phyloP scores from a whole-genome alignment of 192 early-diverging fungal genomes.

The Glomus cerebriforme region DNA sequence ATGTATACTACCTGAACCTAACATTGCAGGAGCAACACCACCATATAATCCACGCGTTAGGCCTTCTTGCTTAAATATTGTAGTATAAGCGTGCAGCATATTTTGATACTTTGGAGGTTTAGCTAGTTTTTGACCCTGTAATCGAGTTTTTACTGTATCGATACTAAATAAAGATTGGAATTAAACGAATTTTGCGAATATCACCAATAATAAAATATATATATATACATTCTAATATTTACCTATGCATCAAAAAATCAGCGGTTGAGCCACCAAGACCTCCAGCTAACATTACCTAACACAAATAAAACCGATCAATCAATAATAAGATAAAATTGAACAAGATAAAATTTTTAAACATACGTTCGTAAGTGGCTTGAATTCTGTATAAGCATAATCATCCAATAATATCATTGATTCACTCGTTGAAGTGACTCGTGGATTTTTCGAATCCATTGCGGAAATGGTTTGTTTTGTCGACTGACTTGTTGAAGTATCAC shows the following conservation, averaged over 20 bases:
- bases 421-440: background rate
- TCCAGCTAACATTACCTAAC: constrained; percentile 52
- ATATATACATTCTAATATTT: background rate
- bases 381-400: background rate
- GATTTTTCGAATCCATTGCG: background rate
- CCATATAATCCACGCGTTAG: constrained; percentile 54
- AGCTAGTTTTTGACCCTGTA: constrained; percentile 54
- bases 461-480: background rate
- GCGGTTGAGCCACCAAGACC: constrained; percentile 56
- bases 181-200: background rate
- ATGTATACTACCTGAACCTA: constrained; percentile 41
- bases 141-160: constrained; percentile 60
- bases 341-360: background rate
- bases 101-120: constrained; percentile 55
- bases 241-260: constrained; percentile 63
- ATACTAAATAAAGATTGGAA: constrained; percentile 19
- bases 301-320: background rate
- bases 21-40: constrained; percentile 59
- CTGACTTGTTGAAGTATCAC: background rate
- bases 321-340: background rate
- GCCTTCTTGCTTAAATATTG: constrained; percentile 59
- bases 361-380: background rate
- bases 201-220: background rate
- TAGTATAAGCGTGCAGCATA: constrained; percentile 59
- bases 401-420: background rate